Evolutionary conservation across 2,329 filamentous ascomycete genomes (phyloP).

Genomic region (Xylariales sp.): DNA sequence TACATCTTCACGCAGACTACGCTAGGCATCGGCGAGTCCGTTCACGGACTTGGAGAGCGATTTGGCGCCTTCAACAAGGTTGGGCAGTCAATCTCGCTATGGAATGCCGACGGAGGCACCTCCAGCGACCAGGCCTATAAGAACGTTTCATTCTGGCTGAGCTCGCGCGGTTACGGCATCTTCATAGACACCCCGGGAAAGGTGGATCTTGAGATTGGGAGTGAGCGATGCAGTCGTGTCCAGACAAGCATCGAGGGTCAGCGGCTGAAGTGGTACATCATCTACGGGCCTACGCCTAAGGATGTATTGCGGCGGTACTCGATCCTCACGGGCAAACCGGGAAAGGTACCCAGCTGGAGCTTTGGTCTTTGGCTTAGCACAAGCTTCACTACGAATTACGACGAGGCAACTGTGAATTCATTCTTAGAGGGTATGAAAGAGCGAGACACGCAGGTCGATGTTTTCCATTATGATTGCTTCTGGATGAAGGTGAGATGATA

Average conservation of each 20-base stretch:
- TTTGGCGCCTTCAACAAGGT: constrained; percentile 83
- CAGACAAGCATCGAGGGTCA: constrained; percentile 77
- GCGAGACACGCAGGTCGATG: constrained; percentile 73
- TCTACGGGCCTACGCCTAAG: constrained; percentile 77
- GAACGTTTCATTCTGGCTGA: constrained; percentile 77
- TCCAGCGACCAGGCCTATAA: constrained; percentile 78
- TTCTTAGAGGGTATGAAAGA: constrained; percentile 77
- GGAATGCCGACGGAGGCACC: constrained; percentile 73
- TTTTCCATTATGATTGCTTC: constrained; percentile 83
- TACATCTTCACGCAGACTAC: constrained; percentile 69
- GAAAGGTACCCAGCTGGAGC: constrained; percentile 76
- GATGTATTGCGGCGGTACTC: constrained; percentile 77
- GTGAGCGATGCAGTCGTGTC: constrained; percentile 76
- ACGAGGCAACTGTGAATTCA: constrained; percentile 73
- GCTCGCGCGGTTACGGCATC: constrained; percentile 78
- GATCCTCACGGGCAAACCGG: constrained; percentile 72
- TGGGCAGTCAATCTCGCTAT: constrained; percentile 74
- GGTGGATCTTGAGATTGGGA: constrained; percentile 79
- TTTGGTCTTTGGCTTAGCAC: constrained; percentile 83
- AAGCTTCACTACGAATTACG: constrained; percentile 79
- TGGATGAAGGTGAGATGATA: constrained; percentile 68
- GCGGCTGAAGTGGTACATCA: constrained; percentile 78
- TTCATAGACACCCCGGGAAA: constrained; percentile 78
- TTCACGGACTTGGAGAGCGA: constrained; percentile 80
- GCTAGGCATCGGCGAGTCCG: constrained; percentile 69